Evolutionary conservation across 2,329 filamentous ascomycete genomes (phyloP), one percentile per base, ranked within the genome.

Genomic region (Diaporthe sp.): DNA sequence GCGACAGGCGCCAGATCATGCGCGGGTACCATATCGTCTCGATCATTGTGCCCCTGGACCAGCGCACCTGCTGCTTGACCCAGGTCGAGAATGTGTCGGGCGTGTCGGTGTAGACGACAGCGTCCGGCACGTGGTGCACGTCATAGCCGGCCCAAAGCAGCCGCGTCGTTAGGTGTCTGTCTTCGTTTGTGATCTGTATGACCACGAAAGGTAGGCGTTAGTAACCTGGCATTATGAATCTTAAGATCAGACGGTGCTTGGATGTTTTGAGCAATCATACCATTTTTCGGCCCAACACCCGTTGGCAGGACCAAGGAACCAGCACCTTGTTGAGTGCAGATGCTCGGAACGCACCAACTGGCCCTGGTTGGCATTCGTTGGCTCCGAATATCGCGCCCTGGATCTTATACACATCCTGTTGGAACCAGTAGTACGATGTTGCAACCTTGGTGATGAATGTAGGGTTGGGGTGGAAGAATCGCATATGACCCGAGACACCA

Each of bases 401-500:
- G 4, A 65, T 65, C 32, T 71, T 71, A 9, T 47, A 59, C 1
- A 71, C 56, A 12, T 65, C 70, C 15, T 71, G 56, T 7, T 71
- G 70, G 70, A 50, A 71, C 70, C 70, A 71, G 22, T 71, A 71
- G 35, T 71, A 71, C 32, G 70, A 53, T 1, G 70, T 39, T n/a
- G 56, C 70, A 3, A 71, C 44, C 1, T 42, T 19, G 5, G 70
- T 63, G 25, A 71, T 53, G 12, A 51, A 71, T 12, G 70, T 71
- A 22, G 70, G 70, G 5, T 32, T 50, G 4, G 56, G 56, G 37
- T 71, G 70, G 44, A 65, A 44, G 56, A 71, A 71, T 15, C 56
- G 44, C 70, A 71, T 63, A 19, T 71, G 70, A 1, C 70, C 70
- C 1, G 70, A 71, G 1, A 71, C 70, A 2, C 56, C 70, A 32